Base-by-base conservation (phyloP, 1,284 basidiomycete species). In the Papiliotrema terrestris region DNA sequence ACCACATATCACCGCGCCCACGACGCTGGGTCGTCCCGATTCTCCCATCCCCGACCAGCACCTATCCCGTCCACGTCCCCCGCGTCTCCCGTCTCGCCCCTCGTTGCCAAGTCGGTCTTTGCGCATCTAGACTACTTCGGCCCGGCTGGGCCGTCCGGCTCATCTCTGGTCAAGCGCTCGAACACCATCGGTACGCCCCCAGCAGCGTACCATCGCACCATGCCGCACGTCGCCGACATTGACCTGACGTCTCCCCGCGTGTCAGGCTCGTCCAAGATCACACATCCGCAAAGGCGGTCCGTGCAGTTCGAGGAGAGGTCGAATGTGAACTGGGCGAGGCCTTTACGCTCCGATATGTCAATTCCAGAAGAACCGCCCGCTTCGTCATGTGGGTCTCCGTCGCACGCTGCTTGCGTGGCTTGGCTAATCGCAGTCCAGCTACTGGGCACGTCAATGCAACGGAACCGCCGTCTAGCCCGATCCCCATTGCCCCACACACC, bases 271-370 rank as follows among this genome's bases (percentile, higher is more conserved):
- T 17, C 43, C 19, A 17, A 15, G 17, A 6, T 9, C 9, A 15
- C 23, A 14, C 8, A 26, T 43, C 11, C 15, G 23, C 8, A 51
- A 19, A 35, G 32, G 13, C 49, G 45, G 45, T 32, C 43, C n/a
- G 23, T 15, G 43, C 19, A 15, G 43, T 20, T 22, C n/a, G n/a
- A 20, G 14, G n/a, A 45, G 14, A 9, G 23, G 20, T 20, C n/a
- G 4, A 49, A 49, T 39, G 41, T 43, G 20, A 51, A 51, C 49
- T 51, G 49, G 49, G 49, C 49, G 8, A 8, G 49, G 17, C 49
- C 49, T 17, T 25, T 51, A 15, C 23, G 38, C 6, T 25, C 38
- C 14, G 20, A 13, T 11, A 32, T 32, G 29, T 11, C 23, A 15
- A 42, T 13, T 20, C 41, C 22, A 15, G 17, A 32, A 44, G 41